A percentile compares a stretch with the other conserved stretches of the same genome.
phyloP scores from a whole-genome alignment of 116 monocot genomes.

The Cymodocea nodosa region DNA sequence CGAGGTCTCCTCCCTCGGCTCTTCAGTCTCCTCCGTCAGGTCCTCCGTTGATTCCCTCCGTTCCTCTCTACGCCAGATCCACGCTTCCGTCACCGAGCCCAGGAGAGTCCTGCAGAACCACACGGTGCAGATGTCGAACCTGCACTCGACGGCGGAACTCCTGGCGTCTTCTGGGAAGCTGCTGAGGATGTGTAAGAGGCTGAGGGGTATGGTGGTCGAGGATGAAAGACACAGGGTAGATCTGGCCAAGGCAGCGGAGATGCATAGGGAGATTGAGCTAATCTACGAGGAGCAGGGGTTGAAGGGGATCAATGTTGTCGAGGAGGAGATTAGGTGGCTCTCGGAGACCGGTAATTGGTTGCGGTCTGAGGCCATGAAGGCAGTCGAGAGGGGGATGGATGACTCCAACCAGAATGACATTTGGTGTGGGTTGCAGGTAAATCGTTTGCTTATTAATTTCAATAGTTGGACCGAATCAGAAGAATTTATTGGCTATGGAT shows the following conservation, averaged over 20 bases:
- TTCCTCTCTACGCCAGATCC: conserved; percentile 38
- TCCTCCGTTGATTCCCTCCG: conserved; percentile 35
- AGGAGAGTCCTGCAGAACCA: conserved; percentile 29
- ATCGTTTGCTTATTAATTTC: background rate
- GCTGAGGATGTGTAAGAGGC: conserved; percentile 42
- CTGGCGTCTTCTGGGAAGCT: conserved; percentile 46
- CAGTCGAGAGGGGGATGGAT: conserved; percentile 85
- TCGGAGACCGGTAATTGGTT: conserved; percentile 45
- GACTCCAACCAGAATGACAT: conserved; percentile 88
- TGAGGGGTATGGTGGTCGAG: conserved; percentile 18
- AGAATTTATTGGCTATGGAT: too few relatives aligned
- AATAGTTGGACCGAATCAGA: too few relatives aligned
- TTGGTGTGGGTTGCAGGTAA: conserved; percentile 65
- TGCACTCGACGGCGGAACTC: conserved; percentile 59
- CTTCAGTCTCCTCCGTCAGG: conserved; percentile 47
- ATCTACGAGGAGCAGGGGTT: conserved; percentile 65
- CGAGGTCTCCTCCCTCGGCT: conserved; percentile 27
- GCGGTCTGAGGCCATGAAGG: conserved; percentile 59
- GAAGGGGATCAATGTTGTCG: conserved; percentile 61
- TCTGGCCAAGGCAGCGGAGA: conserved; percentile 83
- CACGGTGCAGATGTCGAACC: conserved; percentile 65
- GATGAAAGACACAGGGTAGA: conserved; percentile 23
- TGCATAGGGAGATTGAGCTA: conserved; percentile 67
- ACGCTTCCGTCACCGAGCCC: conserved; percentile 47
- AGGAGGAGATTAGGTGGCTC: conserved; percentile 72